A percentile compares a stretch with the other conserved stretches of the same genome.
Evolutionary conservation across 1,284 basidiomycete species (phyloP).

Genomic region (Marasmius tenuissimus): DNA sequence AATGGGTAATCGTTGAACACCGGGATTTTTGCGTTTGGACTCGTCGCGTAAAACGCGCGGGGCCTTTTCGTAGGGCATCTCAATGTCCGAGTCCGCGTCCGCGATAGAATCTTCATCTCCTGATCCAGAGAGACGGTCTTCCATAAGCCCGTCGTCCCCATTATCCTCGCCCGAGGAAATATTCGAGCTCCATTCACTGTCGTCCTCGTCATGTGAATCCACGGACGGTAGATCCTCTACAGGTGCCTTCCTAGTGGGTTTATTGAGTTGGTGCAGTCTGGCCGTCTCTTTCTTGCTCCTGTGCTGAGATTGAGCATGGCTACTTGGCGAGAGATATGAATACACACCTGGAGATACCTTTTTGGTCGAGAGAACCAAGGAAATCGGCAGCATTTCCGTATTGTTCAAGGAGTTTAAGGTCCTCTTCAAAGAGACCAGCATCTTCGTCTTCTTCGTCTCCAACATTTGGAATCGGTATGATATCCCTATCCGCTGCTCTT

Average conservation of each 20-base stretch:
- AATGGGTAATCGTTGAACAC: slow-evolving; percentile 78
- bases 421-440: slow-evolving; percentile 60
- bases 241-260: slow-evolving; percentile 47
- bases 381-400: slow-evolving; percentile 60
- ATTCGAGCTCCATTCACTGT: slow-evolving; percentile 56
- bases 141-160: slow-evolving; percentile 20
- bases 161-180: slow-evolving; percentile 28
- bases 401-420: slow-evolving; percentile 58
- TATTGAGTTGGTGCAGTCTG: slow-evolving; percentile 61
- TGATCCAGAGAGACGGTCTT: slow-evolving; percentile 16
- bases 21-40: slow-evolving; percentile 45
- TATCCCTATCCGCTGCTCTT: slow-evolving; percentile 54
- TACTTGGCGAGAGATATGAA: background rate
- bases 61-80: slow-evolving; percentile 69
- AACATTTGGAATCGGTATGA: slow-evolving; percentile 60
- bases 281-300: slow-evolving; percentile 82
- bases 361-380: slow-evolving; percentile 61
- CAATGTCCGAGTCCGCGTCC: slow-evolving; percentile 55
- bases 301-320: slow-evolving; percentile 7
- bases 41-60: slow-evolving; percentile 52
- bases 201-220: slow-evolving; percentile 58
- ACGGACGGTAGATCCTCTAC: slow-evolving; percentile 62
- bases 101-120: slow-evolving; percentile 12
- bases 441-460: slow-evolving; percentile 41
- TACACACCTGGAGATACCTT: slow-evolving; percentile 68